Evolutionary conservation across 2,329 filamentous ascomycete genomes (phyloP), one percentile per base, ranked within the genome.

Genomic region (Penicillium sp.): DNA sequence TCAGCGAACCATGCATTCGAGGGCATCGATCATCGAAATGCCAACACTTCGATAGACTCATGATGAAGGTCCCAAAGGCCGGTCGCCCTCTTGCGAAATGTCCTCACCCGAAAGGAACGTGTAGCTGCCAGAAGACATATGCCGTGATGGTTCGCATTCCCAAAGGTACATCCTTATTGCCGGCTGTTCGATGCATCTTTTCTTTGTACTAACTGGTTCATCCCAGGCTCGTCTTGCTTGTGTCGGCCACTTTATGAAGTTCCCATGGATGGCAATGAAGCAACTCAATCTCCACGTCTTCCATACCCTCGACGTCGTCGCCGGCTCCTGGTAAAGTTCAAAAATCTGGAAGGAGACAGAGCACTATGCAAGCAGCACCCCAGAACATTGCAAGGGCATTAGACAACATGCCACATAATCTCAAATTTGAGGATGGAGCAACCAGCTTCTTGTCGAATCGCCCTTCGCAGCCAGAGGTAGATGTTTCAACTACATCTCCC

Each of bases 11-110:
- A 61, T 79, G 77, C 56, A 77, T 79, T 60, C 75, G 77, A 51
- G 77, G 77, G 16, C 77, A 79, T 63, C 73, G 77, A 49, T 79
- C 77, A 21, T 79, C 77, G 54, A 79, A 79, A 76, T 79, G 77
- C 46, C 73, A 74, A 52, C 77, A 80, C 60, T 76, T 74, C 49
- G 77, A 80, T 56, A 70, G 78, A 56, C 67, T 79, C 36, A 79
- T 80, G 74, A 76, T 79, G 63, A 77, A 78, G 63, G 77, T 80
- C 21, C 76, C 76, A 27, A 79, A 78, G 52, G 77, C 78, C 18
- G 78, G 78, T 11, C 71, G 78, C 16, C 78, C 78, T 16, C 68
- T 79, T 21, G 73, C 76, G 31, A 77, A 76, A 63, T 80, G 77
- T 43, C 76, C 77, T 24, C 77, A 80, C 64, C 71, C 73, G 4